Conservation (phyloP, 2,329 filamentous ascomycete genomes). For the Remersonia thermophila region DNA sequence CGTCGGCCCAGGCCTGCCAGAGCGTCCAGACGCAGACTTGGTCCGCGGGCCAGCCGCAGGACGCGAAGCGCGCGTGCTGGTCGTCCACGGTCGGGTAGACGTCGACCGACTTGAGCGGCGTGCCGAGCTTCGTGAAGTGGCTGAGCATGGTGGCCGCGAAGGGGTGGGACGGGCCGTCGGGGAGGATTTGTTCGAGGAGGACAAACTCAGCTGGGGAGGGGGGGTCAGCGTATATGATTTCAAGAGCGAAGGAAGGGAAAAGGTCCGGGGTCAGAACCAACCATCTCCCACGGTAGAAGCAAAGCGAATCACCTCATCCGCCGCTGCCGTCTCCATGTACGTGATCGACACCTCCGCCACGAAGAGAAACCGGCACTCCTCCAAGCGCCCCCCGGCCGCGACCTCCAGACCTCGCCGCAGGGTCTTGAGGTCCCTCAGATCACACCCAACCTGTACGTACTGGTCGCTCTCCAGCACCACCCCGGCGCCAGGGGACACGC, state of each 20-base stretch:
- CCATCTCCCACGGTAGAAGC: constrained; percentile 57
- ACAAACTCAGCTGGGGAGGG: constrained; percentile 57
- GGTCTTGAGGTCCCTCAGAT: constrained; percentile 54
- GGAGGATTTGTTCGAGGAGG: constrained; percentile 75
- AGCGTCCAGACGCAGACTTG: constrained; percentile 50
- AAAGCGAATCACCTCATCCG: constrained; percentile 68
- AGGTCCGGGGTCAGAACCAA: too few relatives aligned
- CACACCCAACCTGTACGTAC: constrained; percentile 72
- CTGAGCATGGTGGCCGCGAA: constrained; percentile 78
- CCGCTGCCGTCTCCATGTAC: constrained; percentile 66
- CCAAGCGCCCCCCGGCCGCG: constrained; percentile 38
- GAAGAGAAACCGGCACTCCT: constrained; percentile 57
- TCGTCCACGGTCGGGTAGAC: constrained; percentile 54
- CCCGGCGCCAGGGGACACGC: neutral
- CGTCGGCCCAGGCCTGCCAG: constrained; percentile 72
- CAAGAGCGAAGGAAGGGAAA: neutral
- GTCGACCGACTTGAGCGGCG: constrained; percentile 61
- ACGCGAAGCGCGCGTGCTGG: constrained; percentile 56
- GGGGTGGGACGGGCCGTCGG: constrained; percentile 63
- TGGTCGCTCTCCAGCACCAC: constrained; percentile 52
- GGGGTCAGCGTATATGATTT: neutral
- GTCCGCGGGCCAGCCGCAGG: constrained; percentile 50
- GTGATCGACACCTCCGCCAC: constrained; percentile 84
- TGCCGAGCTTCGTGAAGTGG: constrained; percentile 71
- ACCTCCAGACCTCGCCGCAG: constrained; percentile 48